Base-by-base conservation (phyloP, 2,329 filamentous ascomycete genomes). In the Scedosporium apiospermum region DNA sequence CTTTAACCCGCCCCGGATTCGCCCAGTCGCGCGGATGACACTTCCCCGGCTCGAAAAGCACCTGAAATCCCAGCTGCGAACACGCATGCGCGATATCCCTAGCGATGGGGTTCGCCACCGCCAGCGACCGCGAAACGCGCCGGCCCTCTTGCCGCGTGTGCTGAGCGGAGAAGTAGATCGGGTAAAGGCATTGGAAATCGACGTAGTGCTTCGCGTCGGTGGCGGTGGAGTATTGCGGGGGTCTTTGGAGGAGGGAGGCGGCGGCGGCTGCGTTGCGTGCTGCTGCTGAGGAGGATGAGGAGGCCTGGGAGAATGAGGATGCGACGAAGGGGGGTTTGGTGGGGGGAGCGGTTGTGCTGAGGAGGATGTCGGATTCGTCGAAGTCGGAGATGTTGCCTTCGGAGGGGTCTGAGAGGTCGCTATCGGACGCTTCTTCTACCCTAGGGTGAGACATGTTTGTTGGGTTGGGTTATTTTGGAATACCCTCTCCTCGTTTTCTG, bases 21-120 rank as follows among this genome's bases (percentile, higher is more conserved):
- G 89, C 88, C 95, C 95, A 99, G 79, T 99, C 95, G 77, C 95
- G 93, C 6, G 95, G 95, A 75, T 99, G 95, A 65, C 87, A 83
- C 80, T 96, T 96, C 71, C 89, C 89, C 1, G 93, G 91, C 77
- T 99, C 95, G 73, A 97, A 89, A 6, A 95, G 86, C 53, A 88
- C 87, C 65, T 84, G 82, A 42, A 91, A 78, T 34, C 88, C 84
- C 64, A 96, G 82, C 57, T 81, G 77, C 51, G 87, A 86, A 74
- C 90, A 90, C n/a, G 93, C 93, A 72, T 90, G 88, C 55, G 92
- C 88, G 71, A 99, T 93, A 70, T 95, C 91, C 70, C 90, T 85
- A 6, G 95, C 95, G 51, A 99, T 82, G 30, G 95, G 95, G 77
- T 93, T 96, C 63, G 80, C 73, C 4, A 97, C 90, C 1, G 92